Conservation (phyloP, 306 rosid genomes). For the Malus domestica region ASM211411v1 NC_041796.1:20944501-20945000, state of each 20-base stretch:
- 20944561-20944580: neutral
- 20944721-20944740: neutral
- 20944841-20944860: neutral
- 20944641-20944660: constrained; percentile 46
- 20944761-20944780: neutral
- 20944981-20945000: neutral
- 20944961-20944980: neutral
- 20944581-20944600: constrained; percentile 39
- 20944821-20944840: neutral
- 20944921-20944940: neutral
- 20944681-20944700: neutral
- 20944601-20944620: constrained; percentile 22
- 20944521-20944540: too few relatives aligned
- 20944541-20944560: neutral
- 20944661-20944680: constrained; percentile 2
- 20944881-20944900: neutral
- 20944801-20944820: neutral
- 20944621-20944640: constrained; percentile 6
- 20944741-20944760: neutral
- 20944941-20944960: neutral
- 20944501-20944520: neutral
- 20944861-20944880: neutral
- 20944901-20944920: neutral
- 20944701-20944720: neutral
- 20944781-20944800: neutral